Conservation (phyloP, 164 flowering plant genomes). For the Annona cherimola region DNA sequence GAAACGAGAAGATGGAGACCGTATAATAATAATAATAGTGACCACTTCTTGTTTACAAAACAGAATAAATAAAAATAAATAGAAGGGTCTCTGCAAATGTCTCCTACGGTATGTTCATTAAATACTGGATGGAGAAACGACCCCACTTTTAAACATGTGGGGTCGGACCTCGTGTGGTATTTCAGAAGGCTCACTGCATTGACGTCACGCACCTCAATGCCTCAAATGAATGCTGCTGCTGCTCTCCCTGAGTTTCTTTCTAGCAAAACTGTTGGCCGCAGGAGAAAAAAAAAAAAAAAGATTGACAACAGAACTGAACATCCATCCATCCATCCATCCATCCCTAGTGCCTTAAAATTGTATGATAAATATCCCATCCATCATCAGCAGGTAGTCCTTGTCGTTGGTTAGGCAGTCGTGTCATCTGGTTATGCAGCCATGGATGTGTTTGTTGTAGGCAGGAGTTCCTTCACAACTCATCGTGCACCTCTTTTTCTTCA, state of each 20-base stretch:
- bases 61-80: too few species aligned
- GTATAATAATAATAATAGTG: too few species aligned
- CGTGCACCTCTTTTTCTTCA: constrained; percentile 10
- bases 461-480: constrained; percentile 22
- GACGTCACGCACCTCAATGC: too few species aligned
- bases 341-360: background rate
- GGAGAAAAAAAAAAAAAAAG: background rate
- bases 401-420: background rate
- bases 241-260: background rate
- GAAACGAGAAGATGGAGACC: too few species aligned
- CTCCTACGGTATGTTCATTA: too few species aligned
- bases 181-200: too few species aligned
- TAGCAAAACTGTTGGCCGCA: constrained; percentile 12
- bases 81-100: too few species aligned
- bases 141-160: too few species aligned
- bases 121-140: too few species aligned
- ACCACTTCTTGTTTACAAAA: too few species aligned
- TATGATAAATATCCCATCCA: background rate
- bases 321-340: background rate
- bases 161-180: too few species aligned
- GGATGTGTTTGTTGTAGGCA: background rate
- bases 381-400: background rate
- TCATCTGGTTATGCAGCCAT: background rate
- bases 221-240: too few species aligned
- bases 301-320: background rate